Evolutionary conservation across 169 alveolate species (phyloP).

Genomic region (Plasmodium gaboni): DNA sequence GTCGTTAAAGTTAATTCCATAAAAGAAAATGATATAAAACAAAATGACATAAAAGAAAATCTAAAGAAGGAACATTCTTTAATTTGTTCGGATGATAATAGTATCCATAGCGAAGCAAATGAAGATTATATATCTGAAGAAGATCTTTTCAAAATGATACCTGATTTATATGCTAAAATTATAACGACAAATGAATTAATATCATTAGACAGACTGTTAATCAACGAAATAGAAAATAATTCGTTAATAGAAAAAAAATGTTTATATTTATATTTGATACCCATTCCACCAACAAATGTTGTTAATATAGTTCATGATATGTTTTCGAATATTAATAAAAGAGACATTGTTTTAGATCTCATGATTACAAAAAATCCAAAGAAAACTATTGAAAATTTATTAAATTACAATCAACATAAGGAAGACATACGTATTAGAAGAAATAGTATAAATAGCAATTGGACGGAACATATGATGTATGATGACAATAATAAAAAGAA

Average conservation of each 20-base stretch:
- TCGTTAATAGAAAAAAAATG: slow-evolving; percentile 66
- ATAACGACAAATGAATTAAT: slow-evolving; percentile 53
- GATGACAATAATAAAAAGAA: too few species aligned
- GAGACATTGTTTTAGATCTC: slow-evolving; percentile 67
- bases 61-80: not conserved
- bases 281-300: slow-evolving; percentile 74
- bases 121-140: not conserved
- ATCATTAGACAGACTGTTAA: slow-evolving; percentile 51
- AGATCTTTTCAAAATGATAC: not conserved
- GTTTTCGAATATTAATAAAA: slow-evolving; percentile 47
- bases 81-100: not conserved
- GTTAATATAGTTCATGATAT: slow-evolving; percentile 64
- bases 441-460: too few species aligned
- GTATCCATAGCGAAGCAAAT: not conserved
- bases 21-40: not conserved
- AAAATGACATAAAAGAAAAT: not conserved
- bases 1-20: not conserved
- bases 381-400: slow-evolving; percentile 64
- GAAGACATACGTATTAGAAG: not conserved
- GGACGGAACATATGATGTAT: too few species aligned
- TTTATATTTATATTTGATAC: slow-evolving; percentile 63
- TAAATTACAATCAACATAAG: slow-evolving; percentile 7
- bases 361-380: slow-evolving; percentile 70
- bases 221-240: slow-evolving; percentile 68
- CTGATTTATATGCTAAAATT: slow-evolving; percentile 67